phyloP scores from a whole-genome alignment of 305 asterid genomes.

The Stenogyne calaminthoides region DNA sequence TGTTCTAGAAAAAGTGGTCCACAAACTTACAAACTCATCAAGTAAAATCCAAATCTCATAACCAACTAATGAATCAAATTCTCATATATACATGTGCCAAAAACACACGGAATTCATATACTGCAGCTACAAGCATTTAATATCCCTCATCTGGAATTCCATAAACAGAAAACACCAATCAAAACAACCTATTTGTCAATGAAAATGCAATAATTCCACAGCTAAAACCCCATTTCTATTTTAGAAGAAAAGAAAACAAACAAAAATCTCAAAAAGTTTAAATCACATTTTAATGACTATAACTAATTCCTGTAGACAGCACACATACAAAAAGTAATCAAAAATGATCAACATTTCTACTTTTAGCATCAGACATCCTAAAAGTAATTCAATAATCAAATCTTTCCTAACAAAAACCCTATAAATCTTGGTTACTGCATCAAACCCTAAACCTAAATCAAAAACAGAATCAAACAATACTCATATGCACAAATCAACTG shows the following conservation, averaged over 20 bases:
- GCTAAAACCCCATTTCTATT: too few relatives aligned
- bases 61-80: constrained; percentile 12
- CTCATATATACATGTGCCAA: background rate
- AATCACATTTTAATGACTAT: constrained; percentile 13
- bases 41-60: constrained; percentile 4
- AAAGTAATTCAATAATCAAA: constrained; percentile 2
- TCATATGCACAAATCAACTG: constrained; percentile 35
- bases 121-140: constrained; percentile 16
- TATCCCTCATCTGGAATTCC: constrained; percentile 6
- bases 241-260: background rate
- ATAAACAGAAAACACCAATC: constrained; percentile 10
- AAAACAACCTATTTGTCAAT: constrained; percentile 17
- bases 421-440: constrained; percentile 3
- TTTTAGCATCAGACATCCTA: constrained; percentile 21
- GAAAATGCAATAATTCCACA: background rate
- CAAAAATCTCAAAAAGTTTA: background rate
- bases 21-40: constrained; percentile 18
- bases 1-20: constrained; percentile 11
- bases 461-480: background rate
- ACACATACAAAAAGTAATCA: background rate
- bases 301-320: constrained; percentile 1
- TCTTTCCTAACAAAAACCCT: background rate
- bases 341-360: constrained; percentile 7
- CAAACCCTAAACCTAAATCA: background rate
- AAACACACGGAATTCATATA: background rate